These are phyloP conservation scores for Arthromyces matolae DNA, from an alignment of 768 basidiomycete genomes.

Conservation along the genomic window DNA sequence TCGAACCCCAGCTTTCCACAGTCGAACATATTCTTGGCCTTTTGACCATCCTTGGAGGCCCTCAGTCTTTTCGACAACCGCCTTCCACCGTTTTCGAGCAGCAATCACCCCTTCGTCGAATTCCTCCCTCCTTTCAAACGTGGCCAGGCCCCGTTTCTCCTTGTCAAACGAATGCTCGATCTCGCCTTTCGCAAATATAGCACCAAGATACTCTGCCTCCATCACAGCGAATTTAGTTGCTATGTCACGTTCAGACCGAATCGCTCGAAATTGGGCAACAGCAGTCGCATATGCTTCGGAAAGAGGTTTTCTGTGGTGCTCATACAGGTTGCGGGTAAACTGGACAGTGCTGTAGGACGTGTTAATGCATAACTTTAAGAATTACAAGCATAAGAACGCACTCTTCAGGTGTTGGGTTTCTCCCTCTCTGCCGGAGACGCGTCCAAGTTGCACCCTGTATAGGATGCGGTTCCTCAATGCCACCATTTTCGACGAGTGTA, in stretches of 20 bases:
- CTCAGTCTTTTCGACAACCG: constrained; percentile 46
- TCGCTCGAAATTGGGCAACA: constrained; percentile 80
- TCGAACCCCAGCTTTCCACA: constrained; percentile 68
- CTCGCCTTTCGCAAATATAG: constrained; percentile 55
- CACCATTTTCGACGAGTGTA: constrained; percentile 68
- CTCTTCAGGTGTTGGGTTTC: constrained; percentile 89
- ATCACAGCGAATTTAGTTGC: constrained; percentile 69
- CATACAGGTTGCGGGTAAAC: constrained; percentile 77
- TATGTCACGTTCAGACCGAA: constrained; percentile 82
- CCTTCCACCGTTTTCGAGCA: constrained; percentile 76
- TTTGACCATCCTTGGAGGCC: constrained; percentile 61
- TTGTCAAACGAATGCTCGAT: constrained; percentile 57
- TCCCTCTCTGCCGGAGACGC: constrained; percentile 73
- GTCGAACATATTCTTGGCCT: constrained; percentile 65
- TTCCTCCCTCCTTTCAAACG: constrained; percentile 54
- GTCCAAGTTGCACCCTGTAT: constrained; percentile 68
- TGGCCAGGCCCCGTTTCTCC: constrained; percentile 58
- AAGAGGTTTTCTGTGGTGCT: constrained; percentile 58
- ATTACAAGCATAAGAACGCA: constrained; percentile 35
- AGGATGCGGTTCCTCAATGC: constrained; percentile 52
- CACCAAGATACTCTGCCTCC: constrained; percentile 79
- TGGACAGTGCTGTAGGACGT: constrained; percentile 58
- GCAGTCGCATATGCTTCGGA: constrained; percentile 78
- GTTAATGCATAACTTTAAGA: constrained; percentile 9
- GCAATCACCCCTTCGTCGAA: constrained; percentile 57